Evolutionary conservation across 2,329 filamentous ascomycete genomes (phyloP), one percentile per base, ranked within the genome.

Genomic region (Exophiala sp.): DNA sequence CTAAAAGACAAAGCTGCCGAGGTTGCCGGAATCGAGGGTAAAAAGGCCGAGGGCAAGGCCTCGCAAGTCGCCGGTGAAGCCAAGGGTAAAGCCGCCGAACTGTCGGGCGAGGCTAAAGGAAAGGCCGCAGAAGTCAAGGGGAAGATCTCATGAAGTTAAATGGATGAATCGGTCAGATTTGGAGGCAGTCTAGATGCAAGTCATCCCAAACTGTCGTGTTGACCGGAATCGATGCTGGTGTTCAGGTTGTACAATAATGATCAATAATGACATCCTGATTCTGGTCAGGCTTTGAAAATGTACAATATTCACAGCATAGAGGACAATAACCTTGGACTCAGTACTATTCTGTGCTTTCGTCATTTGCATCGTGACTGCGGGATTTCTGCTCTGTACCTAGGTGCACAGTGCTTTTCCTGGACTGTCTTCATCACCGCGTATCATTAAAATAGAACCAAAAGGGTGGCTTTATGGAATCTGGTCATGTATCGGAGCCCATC

Each of bases 31-130:
- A 57, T 69, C 48, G 70, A 72, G 11, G 65, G 66, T 34, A 67
- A 71, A 37, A 66, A 78, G 61, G 74, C 73, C 24, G 68, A 76
- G 65, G 65, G 64, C 21, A 73, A 73, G 59, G 65, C 70, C 32
- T 61, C 68, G 43, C 63, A 72, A 44, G 50, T 67, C 22, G 58
- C 59, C 2, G 66, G 64, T 10, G 57, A 70, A 59, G 68, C 66
- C 30, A 66, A 68, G 60, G 65, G 60, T 43, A 59, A 63, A 57
- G 48, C 57, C 23, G 43, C 54, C 30, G 61, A 63, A 37, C 50
- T 64, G 30, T 59, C 57, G 19, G 57, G 58, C 4, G 50, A 58
- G 51, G 64, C 52, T n/a, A 66, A 64, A 56, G 64, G 63, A 21
- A 67, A 68, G 53, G 64, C 64, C 3, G 61, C 65, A 37, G 64